Conservation (phyloP, 2,329 filamentous ascomycete genomes). For the Pezicula rhizophila region DNA sequence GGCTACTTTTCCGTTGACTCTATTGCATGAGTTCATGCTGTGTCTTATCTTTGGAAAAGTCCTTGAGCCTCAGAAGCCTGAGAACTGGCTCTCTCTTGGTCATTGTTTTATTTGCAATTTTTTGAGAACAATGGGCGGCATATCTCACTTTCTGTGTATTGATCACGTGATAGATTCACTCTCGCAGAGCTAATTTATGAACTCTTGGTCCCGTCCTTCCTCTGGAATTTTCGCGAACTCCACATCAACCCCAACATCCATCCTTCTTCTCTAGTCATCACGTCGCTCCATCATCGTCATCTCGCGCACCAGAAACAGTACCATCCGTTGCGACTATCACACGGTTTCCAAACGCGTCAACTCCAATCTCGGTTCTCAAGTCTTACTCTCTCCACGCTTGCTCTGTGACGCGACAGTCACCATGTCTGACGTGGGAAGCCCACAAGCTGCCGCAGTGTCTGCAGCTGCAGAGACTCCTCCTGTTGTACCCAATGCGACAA, state of each 20-base stretch:
- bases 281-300: not conserved
- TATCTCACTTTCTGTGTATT: no score
- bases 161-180: no score
- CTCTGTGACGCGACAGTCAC: constrained; percentile 18
- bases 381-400: constrained; percentile 1
- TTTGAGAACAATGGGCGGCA: no score
- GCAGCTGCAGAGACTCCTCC: constrained; percentile 11
- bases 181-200: no score
- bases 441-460: constrained; percentile 12
- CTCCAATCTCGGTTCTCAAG: constrained; percentile 2
- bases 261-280: not conserved
- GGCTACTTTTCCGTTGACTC: not conserved
- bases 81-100: no score
- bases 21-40: not conserved
- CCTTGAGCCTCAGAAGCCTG: no score
- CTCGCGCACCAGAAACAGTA: not conserved
- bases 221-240: not conserved
- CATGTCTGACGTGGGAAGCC: constrained; percentile 23
- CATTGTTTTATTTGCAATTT: no score
- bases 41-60: no score
- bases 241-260: not conserved
- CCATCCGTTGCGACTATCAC: not conserved
- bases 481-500: constrained; percentile 7
- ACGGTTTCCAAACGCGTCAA: constrained; percentile 1
- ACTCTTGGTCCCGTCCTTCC: not conserved